Evolutionary conservation across 306 rosid genomes (phyloP).

Genomic region (Myrica gale): DNA sequence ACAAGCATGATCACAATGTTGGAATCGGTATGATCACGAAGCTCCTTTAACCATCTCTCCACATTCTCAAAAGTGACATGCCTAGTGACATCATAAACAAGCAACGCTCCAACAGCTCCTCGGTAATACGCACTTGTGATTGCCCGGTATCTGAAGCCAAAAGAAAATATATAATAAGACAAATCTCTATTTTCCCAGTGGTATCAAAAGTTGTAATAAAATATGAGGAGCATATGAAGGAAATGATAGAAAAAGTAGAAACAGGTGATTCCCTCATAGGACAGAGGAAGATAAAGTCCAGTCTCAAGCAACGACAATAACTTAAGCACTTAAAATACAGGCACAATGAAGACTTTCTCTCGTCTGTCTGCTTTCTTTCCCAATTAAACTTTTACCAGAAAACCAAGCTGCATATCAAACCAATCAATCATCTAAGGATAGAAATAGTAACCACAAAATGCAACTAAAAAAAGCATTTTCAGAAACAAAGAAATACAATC

Average conservation of each 20-base stretch:
- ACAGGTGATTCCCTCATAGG: not conserved
- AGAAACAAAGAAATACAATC: no score
- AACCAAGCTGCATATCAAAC: not conserved
- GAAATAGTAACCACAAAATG: not conserved
- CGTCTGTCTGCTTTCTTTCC: no score
- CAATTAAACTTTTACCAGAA: no score
- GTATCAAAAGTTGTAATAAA: no score
- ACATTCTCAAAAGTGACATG: constrained; percentile 73
- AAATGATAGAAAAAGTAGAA: not conserved
- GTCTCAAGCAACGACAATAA: not conserved
- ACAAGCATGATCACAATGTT: constrained; percentile 83
- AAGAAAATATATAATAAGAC: constrained; percentile 29
- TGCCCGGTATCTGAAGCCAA: constrained; percentile 63
- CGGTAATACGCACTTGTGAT: constrained; percentile 81
- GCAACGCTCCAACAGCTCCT: constrained; percentile 84
- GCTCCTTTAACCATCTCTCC: constrained; percentile 86
- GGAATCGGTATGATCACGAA: constrained; percentile 77
- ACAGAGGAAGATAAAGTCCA: not conserved
- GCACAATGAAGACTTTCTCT: no score
- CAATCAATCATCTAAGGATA: not conserved
- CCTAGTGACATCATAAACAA: constrained; percentile 79
- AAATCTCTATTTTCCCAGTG: no score
- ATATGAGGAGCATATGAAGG: not conserved
- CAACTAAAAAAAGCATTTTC: not conserved
- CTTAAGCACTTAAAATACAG: not conserved